Evolutionary conservation across 2,329 filamentous ascomycete genomes (phyloP).

Genomic region (Claviceps sp.): DNA sequence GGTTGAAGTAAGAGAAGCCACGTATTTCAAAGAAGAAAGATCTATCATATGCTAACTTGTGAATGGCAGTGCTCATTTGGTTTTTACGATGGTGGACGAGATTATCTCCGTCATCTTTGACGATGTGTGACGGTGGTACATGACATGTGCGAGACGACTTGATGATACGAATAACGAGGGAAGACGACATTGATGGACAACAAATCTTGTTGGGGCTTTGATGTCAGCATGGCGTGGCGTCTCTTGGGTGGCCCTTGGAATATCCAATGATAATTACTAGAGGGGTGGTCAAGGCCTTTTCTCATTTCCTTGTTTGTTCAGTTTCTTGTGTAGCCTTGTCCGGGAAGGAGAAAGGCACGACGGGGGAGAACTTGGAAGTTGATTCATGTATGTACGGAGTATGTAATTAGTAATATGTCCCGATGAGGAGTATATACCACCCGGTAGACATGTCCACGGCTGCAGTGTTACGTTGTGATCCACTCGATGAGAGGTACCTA

Average conservation of each 20-base stretch:
- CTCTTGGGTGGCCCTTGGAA: background rate
- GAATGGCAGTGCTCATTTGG: slow-evolving; percentile 45
- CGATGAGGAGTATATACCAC: background rate
- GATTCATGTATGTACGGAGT: background rate
- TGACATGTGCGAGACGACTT: background rate
- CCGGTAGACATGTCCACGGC: background rate
- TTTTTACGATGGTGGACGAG: slow-evolving; percentile 61
- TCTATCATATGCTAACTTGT: background rate
- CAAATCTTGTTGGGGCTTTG: background rate
- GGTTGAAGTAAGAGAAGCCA: slow-evolving; percentile 59
- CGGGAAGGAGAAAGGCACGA: too few species aligned
- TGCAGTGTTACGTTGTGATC: background rate
- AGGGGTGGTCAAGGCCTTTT: background rate
- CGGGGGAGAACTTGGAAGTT: background rate
- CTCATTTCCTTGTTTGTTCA: background rate
- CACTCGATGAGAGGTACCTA: background rate
- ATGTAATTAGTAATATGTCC: background rate
- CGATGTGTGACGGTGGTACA: slow-evolving; percentile 13
- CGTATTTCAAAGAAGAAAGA: background rate
- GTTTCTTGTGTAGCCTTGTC: too few species aligned
- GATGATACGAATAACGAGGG: background rate
- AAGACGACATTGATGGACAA: background rate
- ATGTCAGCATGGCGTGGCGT: slow-evolving; percentile 4
- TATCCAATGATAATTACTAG: background rate
- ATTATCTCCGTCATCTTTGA: slow-evolving; percentile 52